Evolutionary conservation across 768 basidiomycete species (phyloP).

Genomic region (Calocybe cyanea): DNA sequence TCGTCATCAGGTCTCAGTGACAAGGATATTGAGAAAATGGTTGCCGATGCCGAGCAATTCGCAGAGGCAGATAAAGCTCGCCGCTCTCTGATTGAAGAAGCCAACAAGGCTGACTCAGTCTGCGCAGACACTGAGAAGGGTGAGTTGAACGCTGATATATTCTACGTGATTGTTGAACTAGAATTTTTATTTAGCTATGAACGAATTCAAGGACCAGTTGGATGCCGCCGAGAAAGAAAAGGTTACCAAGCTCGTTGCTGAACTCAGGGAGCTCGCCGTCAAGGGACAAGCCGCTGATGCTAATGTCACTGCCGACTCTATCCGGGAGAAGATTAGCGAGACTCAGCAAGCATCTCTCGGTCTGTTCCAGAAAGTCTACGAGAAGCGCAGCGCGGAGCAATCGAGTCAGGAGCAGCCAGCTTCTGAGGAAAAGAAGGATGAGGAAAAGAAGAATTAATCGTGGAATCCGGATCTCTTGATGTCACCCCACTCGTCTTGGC

Average conservation of each 20-base stretch:
- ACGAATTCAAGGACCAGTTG: conserved; percentile 96
- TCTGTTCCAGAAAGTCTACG: conserved; percentile 97
- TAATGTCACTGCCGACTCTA: conserved; percentile 75
- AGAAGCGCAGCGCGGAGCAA: conserved; percentile 83
- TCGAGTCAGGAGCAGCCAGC: conserved; percentile 39
- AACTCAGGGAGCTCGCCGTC: conserved; percentile 83
- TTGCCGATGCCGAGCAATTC: conserved; percentile 88
- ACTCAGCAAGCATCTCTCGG: conserved; percentile 93
- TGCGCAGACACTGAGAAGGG: conserved; percentile 95
- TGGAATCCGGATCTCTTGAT: background rate
- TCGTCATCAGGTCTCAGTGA: conserved; percentile 96
- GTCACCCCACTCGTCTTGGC: background rate
- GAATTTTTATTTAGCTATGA: conserved; percentile 59
- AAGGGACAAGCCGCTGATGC: conserved; percentile 90
- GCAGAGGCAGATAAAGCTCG: conserved; percentile 92
- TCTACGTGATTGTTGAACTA: too few relatives aligned
- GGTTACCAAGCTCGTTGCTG: conserved; percentile 79
- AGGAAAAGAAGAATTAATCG: conserved; percentile 84
- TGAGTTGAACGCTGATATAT: conserved; percentile 23
- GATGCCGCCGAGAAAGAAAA: conserved; percentile 92
- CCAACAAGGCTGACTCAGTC: conserved; percentile 95
- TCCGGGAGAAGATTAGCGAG: conserved; percentile 91
- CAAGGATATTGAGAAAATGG: conserved; percentile 97
- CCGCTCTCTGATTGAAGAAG: conserved; percentile 86
- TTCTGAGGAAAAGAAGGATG: conserved; percentile 58